Conservation (phyloP, 805 yeast genomes). For the Kodamaea lidongshanica region DNA sequence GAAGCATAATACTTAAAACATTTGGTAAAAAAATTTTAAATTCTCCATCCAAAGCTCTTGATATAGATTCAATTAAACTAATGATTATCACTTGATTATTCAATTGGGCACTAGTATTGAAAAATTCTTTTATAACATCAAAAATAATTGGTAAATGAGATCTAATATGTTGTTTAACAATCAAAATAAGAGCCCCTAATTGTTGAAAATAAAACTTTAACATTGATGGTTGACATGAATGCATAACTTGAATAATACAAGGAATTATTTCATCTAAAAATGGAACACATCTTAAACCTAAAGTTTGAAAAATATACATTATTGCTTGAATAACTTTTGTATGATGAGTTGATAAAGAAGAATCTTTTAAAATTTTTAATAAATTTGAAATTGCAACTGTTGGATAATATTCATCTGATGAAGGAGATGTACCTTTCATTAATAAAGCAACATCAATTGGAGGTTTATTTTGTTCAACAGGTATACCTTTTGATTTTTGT, state of each 20-base stretch:
- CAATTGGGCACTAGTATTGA: conserved; percentile 39
- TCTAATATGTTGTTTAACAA: conserved; percentile 85
- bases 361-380: conserved; percentile 77
- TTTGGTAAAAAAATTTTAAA: conserved; percentile 79
- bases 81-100: conserved; percentile 74
- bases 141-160: conserved; percentile 75
- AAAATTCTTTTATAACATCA: conserved; percentile 68
- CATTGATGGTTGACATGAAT: conserved; percentile 69
- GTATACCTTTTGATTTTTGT: conserved; percentile 48
- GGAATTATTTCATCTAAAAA: conserved; percentile 84
- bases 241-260: conserved; percentile 80
- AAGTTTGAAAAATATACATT: conserved; percentile 80
- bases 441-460: conserved; percentile 83
- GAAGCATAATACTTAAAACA: conserved; percentile 67
- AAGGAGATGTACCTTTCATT: conserved; percentile 92
- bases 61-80: conserved; percentile 73
- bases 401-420: conserved; percentile 88
- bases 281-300: conserved; percentile 86
- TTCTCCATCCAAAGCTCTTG: conserved; percentile 85
- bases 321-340: conserved; percentile 92
- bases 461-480: conserved; percentile 77
- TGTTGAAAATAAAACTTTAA: conserved; percentile 87
- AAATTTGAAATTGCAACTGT: conserved; percentile 87
- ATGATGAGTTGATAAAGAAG: conserved; percentile 79
- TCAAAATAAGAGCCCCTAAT: conserved; percentile 66